Percentiles rank a stretch among this genome's conserved stretches.
Conservation (phyloP, 1,284 basidiomycete species). For the Anthracocystis walkeri region DNA sequence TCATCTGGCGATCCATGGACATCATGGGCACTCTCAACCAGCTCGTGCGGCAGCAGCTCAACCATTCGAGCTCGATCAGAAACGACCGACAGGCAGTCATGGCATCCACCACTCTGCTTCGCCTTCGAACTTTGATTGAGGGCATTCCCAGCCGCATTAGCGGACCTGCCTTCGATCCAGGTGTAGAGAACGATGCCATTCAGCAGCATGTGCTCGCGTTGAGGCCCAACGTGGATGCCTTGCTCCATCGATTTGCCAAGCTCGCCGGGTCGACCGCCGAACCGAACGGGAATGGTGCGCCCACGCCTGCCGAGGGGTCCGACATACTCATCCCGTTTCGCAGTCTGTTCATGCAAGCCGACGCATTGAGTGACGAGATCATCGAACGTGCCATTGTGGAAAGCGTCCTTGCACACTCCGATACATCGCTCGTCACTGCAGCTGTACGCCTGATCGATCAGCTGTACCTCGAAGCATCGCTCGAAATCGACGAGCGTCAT, state of each 20-base stretch:
- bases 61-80: slow-evolving; percentile 45
- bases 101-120: slow-evolving; percentile 44
- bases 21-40: slow-evolving; percentile 49
- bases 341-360: slow-evolving; percentile 33
- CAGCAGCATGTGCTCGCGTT: slow-evolving; percentile 33
- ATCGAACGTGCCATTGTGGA: slow-evolving; percentile 45
- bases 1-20: slow-evolving; percentile 47
- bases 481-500: slow-evolving; percentile 51
- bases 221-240: slow-evolving; percentile 25
- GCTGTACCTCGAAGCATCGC: slow-evolving; percentile 51
- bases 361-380: slow-evolving; percentile 44
- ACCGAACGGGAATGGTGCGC: background rate
- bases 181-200: slow-evolving; percentile 21
- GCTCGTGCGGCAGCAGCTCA: slow-evolving; percentile 51
- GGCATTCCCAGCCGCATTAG: slow-evolving; percentile 25
- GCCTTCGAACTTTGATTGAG: slow-evolving; percentile 47
- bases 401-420: slow-evolving; percentile 24
- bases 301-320: slow-evolving; percentile 24
- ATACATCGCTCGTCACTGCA: slow-evolving; percentile 12
- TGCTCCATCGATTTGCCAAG: slow-evolving; percentile 33
- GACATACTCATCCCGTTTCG: slow-evolving; percentile 37
- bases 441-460: slow-evolving; percentile 45
- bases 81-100: slow-evolving; percentile 48
- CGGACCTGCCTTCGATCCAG: slow-evolving; percentile 10
- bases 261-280: background rate